phyloP scores from a whole-genome alignment of 306 rosid species.

The Luffa aegyptiaca region DNA sequence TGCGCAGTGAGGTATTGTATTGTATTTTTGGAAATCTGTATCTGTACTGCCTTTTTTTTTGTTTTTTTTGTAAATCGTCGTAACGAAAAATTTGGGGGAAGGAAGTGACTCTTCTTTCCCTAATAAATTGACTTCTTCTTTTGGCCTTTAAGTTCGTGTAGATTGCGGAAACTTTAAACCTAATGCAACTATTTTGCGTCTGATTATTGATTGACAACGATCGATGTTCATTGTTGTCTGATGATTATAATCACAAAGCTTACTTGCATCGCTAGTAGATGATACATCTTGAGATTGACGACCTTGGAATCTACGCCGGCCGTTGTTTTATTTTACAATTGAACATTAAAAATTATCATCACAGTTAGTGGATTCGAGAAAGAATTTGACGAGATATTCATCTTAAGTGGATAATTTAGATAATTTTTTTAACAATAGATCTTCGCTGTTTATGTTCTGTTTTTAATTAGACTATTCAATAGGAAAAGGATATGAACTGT shows the following conservation, averaged over 20 bases:
- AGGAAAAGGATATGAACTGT: neutral
- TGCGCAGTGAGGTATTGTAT: conserved; percentile 2
- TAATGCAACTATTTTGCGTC: neutral
- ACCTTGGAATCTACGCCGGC: neutral
- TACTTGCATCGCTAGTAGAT: neutral
- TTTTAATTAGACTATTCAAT: neutral
- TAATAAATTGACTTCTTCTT: neutral
- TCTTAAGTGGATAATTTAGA: neutral
- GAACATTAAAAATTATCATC: neutral
- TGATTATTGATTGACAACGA: conserved; percentile 1
- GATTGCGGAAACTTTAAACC: neutral
- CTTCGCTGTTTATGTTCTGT: neutral
- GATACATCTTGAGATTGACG: neutral
- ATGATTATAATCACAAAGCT: neutral
- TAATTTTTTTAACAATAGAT: neutral
- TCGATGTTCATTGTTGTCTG: neutral
- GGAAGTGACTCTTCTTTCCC: neutral
- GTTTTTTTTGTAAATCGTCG: conserved; percentile 19
- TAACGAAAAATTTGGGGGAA: conserved; percentile 8
- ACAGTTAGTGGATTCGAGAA: neutral
- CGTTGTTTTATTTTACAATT: neutral
- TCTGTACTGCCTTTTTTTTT: neutral
- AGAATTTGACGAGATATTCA: neutral
- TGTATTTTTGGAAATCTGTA: conserved; percentile 6
- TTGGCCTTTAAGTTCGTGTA: neutral